Conservation (phyloP, 768 basidiomycete genomes). For the Tremella yokohamensis region DNA sequence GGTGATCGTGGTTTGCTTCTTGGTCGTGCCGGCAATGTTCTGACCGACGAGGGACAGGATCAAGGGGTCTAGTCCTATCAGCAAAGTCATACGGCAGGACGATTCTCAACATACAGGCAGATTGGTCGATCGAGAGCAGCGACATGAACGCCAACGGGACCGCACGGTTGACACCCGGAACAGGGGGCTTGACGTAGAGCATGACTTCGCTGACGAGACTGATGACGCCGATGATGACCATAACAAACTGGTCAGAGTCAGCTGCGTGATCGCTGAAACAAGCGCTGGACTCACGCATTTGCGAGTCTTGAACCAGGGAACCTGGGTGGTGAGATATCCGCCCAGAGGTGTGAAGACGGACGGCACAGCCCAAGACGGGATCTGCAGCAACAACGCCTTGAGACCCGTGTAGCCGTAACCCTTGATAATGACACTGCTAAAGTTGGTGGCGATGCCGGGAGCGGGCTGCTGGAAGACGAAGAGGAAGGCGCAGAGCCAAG, state of each 20-base stretch:
- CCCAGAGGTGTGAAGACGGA: slow-evolving; percentile 11
- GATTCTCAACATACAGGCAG: neutral
- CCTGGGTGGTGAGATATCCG: slow-evolving; percentile 4
- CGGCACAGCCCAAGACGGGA: slow-evolving; percentile 31
- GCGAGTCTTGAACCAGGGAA: neutral
- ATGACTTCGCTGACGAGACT: slow-evolving; percentile 8
- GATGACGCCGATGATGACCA: neutral
- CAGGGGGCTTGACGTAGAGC: slow-evolving; percentile 5
- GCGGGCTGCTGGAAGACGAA: slow-evolving; percentile 10
- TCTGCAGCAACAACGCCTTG: slow-evolving; percentile 39
- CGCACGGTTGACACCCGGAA: slow-evolving; percentile 2
- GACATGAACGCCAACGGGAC: slow-evolving; percentile 7
- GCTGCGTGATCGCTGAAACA: neutral
- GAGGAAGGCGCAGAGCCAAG: slow-evolving; percentile 6
- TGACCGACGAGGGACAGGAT: slow-evolving; percentile 2
- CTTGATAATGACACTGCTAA: slow-evolving; percentile 34
- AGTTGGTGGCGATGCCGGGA: slow-evolving; percentile 40
- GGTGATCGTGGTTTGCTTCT: slow-evolving; percentile 3
- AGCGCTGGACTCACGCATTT: slow-evolving; percentile 2
- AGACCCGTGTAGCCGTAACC: slow-evolving; percentile 36
- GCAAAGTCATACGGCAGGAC: neutral
- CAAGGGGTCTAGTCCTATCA: neutral
- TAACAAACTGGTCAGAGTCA: slow-evolving; percentile 7
- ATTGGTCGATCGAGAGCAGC: slow-evolving; percentile 4
- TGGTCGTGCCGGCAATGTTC: slow-evolving; percentile 3